Conservation (phyloP, 441 rosid genomes). For the Breynia disticha region DNA sequence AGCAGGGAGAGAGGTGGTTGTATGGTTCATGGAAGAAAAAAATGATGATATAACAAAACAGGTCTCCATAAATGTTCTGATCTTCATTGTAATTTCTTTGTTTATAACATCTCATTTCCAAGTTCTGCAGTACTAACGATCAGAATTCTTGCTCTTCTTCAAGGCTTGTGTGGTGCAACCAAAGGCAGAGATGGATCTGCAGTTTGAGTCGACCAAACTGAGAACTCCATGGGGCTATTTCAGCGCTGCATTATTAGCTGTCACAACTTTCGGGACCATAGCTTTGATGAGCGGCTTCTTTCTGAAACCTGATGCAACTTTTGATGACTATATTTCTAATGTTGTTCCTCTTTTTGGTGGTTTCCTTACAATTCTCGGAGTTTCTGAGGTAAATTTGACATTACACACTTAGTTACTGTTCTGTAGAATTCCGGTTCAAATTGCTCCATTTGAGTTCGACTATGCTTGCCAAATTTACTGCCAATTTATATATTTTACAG, state of each 20-base stretch:
- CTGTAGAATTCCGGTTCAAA: not conserved
- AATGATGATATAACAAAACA: slow-evolving; percentile 71
- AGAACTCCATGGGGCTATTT: slow-evolving; percentile 87
- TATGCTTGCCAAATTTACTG: not conserved
- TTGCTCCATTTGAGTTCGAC: not conserved
- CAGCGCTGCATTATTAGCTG: slow-evolving; percentile 46
- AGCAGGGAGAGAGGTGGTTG: slow-evolving; percentile 69
- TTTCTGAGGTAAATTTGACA: slow-evolving; percentile 55
- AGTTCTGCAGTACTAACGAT: not conserved
- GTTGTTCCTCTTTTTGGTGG: slow-evolving; percentile 81
- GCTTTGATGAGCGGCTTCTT: slow-evolving; percentile 89
- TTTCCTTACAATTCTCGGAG: slow-evolving; percentile 70
- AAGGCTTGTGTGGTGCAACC: slow-evolving; percentile 95
- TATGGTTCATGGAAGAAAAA: slow-evolving; percentile 95
- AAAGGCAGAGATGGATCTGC: slow-evolving; percentile 69
- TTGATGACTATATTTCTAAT: slow-evolving; percentile 63
- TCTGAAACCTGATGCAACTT: slow-evolving; percentile 75
- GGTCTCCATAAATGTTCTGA: slow-evolving; percentile 26
- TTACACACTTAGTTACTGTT: not conserved
- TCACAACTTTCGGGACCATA: slow-evolving; percentile 77
- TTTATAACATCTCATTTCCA: not conserved
- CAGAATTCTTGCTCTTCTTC: no score
- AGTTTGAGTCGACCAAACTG: slow-evolving; percentile 61
- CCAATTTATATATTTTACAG: slow-evolving; percentile 25
- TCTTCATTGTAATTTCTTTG: no score